Base-by-base conservation (phyloP, 2,329 filamentous ascomycete species). In the Parafenestella ontariensis region DNA sequence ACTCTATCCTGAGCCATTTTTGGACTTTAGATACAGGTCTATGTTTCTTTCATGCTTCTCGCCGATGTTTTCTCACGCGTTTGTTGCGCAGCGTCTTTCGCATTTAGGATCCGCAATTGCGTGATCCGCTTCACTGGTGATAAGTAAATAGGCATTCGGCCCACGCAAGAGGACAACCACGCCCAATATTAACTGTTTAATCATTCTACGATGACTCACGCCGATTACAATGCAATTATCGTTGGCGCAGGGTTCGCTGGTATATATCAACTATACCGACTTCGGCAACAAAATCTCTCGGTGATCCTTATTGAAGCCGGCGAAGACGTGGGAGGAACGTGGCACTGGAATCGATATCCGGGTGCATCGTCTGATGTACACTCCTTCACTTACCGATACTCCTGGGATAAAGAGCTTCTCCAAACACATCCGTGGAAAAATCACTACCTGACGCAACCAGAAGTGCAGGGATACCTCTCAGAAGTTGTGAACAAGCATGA, bases 351-450 rank as follows among this genome's bases (percentile, higher is more conserved):
- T 46, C 46, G 40, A 5, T 41, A 41, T 15, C 37, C 37, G 6
- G 55, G 37, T 7, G 37, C 21, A 28, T 42, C 21, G 2, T 26
- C 20, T 6, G 40, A 42, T 42, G 40, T 42, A 9, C 40, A 42
- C 18, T 50, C 48, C 2, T 55, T 50, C 33, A 28, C 57, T 1
- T 64, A 61, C 36, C 64, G 67, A 43, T 75, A 57, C 51, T 72
- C 69, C n/a, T 75, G 62, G 66, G 72, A 76, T 48, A 58, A 63
- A 23, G 71, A 76, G 23, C 68, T 71, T 28, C 55, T 76, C 2
- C n/a, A 57, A 15, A 71, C 28, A 1, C 76, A 74, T 59, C 68
- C 70, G 0, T 78, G 76, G 75, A 63, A 64, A 8, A 64, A 76
- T 8, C 62, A 70, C n/a, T 78, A 76, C 47, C 58, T 76, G 0